Evolutionary conservation across 768 basidiomycete species (phyloP), one percentile per base, ranked within the genome.

Genomic region (Termitomyces sp.): DNA sequence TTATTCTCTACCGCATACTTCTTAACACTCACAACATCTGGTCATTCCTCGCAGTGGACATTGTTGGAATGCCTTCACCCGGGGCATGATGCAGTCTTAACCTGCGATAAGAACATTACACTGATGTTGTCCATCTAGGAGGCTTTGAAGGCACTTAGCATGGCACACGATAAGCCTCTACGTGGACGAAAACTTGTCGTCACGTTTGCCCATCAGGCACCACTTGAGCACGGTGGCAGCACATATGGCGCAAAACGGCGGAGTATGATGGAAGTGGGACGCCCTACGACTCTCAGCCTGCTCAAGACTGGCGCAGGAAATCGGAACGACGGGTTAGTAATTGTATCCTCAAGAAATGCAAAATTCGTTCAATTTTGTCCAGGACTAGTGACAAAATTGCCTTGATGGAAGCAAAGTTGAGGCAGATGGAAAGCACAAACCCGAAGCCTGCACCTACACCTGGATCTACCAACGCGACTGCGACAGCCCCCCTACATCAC

Each of bases 341-440:
- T 21, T 52, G 9, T 40, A 15, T 37, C 26, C 38, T 34, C 10
- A 32, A 24, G 57, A 60, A n/a, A 45, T 40, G 9, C 19, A 9
- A 19, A 30, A 17, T 40, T 54, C 37, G 48, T 54, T 8, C 28
- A 63, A 63, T 45, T 12, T 19, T 19, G 12, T 60, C 54, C 64
- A 95, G 90, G 48, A 94, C 91, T 2, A 74, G 80, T 43, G 85
- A 84, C 62, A 97, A 98, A 71, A 99, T 99, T 62, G 93, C 94
- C 8, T 82, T 87, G 64, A 88, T 98, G 80, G 97, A 99, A 71
- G 96, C 96, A 2, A 99, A 99, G 70, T 76, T 99, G 22, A 81
- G 84, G 17, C 83, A 91, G 59, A 84, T 97, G 80, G 83, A 84
- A 62, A 66, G 69, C 47, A 68, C 69, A 26, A 69, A 70, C 47